Conservation (phyloP, 352 stramenopile genomes). For the Pythium aphanidermatum region DNA sequence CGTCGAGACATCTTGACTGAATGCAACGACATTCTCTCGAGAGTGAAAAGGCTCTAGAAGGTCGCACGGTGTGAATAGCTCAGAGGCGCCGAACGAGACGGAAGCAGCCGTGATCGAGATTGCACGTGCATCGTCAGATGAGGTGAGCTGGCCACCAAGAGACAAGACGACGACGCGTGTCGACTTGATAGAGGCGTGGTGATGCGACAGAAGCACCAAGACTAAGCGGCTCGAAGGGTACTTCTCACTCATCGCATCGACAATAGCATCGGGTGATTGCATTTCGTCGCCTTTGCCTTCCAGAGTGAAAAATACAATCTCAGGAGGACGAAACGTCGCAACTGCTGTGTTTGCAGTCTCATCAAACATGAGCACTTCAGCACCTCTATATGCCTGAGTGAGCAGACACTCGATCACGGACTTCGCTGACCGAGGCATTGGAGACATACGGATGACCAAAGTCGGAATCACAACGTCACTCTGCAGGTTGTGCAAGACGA, state of each 20-base stretch:
- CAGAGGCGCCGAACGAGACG: slow-evolving; percentile 33
- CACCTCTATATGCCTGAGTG: slow-evolving; percentile 10
- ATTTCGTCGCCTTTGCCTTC: slow-evolving; percentile 7
- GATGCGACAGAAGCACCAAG: no score
- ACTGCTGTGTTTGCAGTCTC: not conserved
- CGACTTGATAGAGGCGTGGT: no score
- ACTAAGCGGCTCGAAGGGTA: no score
- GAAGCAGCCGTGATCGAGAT: no score
- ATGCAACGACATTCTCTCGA: no score
- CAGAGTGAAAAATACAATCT: slow-evolving; percentile 34
- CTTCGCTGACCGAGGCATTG: not conserved
- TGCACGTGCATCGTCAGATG: no score
- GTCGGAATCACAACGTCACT: not conserved
- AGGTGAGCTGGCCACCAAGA: no score
- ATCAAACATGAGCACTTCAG: slow-evolving; percentile 26
- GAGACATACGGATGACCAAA: slow-evolving; percentile 1
- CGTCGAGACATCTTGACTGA: no score
- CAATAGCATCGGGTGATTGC: slow-evolving; percentile 1
- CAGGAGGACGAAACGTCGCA: slow-evolving; percentile 15
- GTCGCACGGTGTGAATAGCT: slow-evolving; percentile 8
- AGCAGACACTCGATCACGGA: slow-evolving; percentile 31
- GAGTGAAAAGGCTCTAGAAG: slow-evolving; percentile 18
- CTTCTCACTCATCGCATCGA: no score
- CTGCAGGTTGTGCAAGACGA: slow-evolving; percentile 15
- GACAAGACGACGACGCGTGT: no score